Conservation (phyloP, 305 asterid genomes). For the Stenogyne calaminthoides region DNA sequence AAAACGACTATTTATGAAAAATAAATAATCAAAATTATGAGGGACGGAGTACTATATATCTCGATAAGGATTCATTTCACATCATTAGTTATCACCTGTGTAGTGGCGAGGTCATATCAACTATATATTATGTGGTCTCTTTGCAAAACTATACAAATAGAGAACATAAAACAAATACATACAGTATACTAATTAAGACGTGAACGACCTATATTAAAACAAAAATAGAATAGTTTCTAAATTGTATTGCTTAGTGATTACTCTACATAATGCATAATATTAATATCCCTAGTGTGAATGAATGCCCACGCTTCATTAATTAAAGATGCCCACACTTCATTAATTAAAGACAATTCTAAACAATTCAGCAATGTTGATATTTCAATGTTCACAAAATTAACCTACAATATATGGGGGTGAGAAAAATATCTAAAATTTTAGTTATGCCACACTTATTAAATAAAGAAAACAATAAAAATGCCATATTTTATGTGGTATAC, state of each 20-base stretch:
- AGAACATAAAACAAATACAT: neutral
- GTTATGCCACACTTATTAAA: too few species aligned
- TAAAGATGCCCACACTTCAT: slow-evolving; percentile 25
- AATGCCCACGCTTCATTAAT: slow-evolving; percentile 24
- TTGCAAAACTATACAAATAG: neutral
- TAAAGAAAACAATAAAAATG: too few species aligned
- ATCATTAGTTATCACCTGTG: neutral
- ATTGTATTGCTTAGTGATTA: slow-evolving; percentile 22
- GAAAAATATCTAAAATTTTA: too few species aligned
- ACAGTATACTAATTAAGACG: neutral
- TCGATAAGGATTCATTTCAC: neutral
- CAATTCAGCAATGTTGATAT: slow-evolving; percentile 1
- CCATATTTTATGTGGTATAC: too few species aligned
- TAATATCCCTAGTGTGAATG: slow-evolving; percentile 34
- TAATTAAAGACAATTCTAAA: neutral
- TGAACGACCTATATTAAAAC: neutral
- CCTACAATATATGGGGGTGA: neutral
- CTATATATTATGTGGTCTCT: too few species aligned
- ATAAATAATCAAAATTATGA: too few species aligned
- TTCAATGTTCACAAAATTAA: slow-evolving; percentile 30
- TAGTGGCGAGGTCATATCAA: neutral
- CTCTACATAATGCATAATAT: slow-evolving; percentile 14
- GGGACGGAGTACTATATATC: too few species aligned
- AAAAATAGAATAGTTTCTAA: neutral
- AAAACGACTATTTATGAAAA: too few species aligned